A percentile compares a stretch with the other conserved stretches of the same genome.
Conservation (phyloP, 768 basidiomycete genomes). For the Tephrocybe sp. region DNA sequence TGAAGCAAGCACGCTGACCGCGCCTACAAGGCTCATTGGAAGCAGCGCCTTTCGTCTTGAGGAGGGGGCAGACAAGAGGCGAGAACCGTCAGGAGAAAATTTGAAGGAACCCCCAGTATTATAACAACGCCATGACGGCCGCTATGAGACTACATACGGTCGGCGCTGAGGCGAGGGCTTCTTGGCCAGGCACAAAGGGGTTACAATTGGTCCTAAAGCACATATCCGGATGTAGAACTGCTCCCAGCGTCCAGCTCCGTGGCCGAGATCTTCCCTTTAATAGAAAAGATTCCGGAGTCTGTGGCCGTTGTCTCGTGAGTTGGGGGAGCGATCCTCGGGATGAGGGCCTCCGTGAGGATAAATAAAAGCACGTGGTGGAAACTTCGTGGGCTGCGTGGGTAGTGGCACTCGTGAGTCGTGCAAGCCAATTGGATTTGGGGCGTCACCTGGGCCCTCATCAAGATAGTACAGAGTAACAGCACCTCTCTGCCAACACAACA, state of each 20-base stretch:
- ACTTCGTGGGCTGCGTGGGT: constrained; percentile 1
- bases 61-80: constrained; percentile 1
- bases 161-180: neutral
- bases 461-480: no score
- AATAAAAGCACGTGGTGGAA: neutral
- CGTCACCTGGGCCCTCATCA: no score
- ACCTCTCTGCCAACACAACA: no score
- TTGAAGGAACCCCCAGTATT: neutral
- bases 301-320: no score
- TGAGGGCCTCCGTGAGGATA: neutral
- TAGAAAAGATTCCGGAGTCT: neutral
- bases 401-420: neutral
- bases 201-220: neutral
- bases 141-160: neutral
- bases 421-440: no score
- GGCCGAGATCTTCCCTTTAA: neutral
- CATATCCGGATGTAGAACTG: neutral
- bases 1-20: constrained; percentile 14
- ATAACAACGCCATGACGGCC: constrained; percentile 1
- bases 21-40: constrained; percentile 8
- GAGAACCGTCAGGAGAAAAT: constrained; percentile 2
- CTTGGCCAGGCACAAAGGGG: constrained; percentile 7
- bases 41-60: neutral
- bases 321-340: neutral
- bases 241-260: neutral